These are phyloP conservation scores for Trichoderma erinaceum DNA, from an alignment of 495 filamentous ascomycete genomes.

Conservation along the genomic window DNA sequence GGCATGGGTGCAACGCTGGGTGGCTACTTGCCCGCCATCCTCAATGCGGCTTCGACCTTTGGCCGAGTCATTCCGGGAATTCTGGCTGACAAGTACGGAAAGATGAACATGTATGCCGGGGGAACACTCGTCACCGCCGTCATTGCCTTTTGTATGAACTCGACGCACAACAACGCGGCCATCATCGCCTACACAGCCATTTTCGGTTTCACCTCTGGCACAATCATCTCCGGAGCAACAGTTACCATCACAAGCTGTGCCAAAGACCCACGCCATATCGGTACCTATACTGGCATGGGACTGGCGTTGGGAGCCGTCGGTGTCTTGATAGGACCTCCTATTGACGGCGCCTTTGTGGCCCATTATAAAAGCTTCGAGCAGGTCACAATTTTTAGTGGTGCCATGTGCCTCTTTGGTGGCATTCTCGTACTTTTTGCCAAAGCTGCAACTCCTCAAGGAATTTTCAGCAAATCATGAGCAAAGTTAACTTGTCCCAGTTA, in stretches of 20 bases:
- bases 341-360: slow-evolving; percentile 43
- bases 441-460: slow-evolving; percentile 24
- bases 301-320: slow-evolving; percentile 39
- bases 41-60: slow-evolving; percentile 50
- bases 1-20: slow-evolving; percentile 46
- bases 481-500: background rate
- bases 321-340: slow-evolving; percentile 46
- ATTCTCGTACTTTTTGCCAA: slow-evolving; percentile 28
- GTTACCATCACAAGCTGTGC: slow-evolving; percentile 39
- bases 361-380: slow-evolving; percentile 36
- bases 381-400: slow-evolving; percentile 44
- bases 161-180: slow-evolving; percentile 29
- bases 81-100: slow-evolving; percentile 48
- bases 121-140: slow-evolving; percentile 33
- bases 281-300: slow-evolving; percentile 53
- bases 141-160: slow-evolving; percentile 38
- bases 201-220: slow-evolving; percentile 38
- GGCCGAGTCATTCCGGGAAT: slow-evolving; percentile 53
- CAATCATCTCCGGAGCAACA: slow-evolving; percentile 41
- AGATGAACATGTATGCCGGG: slow-evolving; percentile 40
- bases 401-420: slow-evolving; percentile 31
- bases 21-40: slow-evolving; percentile 42
- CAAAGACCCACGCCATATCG: slow-evolving; percentile 39
- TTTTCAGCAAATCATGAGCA: slow-evolving; percentile 25
- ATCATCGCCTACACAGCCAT: slow-evolving; percentile 35